phyloP scores from a whole-genome alignment of 805 yeast genomes.

The Starmerella davenportii region DNA sequence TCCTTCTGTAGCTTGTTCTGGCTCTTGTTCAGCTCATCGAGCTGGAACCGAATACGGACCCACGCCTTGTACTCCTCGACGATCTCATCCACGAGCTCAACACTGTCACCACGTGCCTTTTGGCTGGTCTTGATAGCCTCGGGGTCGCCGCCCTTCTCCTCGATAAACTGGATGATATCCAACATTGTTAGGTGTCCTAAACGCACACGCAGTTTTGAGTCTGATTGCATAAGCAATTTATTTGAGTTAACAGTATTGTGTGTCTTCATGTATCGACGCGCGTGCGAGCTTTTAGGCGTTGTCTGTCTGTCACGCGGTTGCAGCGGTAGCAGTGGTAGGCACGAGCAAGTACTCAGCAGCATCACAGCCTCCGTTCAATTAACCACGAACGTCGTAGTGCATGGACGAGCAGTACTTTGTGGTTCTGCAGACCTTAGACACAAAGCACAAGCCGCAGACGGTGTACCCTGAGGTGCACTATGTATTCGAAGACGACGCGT shows the following conservation, averaged over 20 bases:
- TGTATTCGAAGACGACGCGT: constrained; percentile 24
- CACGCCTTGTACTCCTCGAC: constrained; percentile 79
- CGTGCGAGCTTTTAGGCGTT: no score
- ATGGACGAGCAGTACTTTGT: constrained; percentile 14
- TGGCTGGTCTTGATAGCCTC: constrained; percentile 75
- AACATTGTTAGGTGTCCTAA: constrained; percentile 63
- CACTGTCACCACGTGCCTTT: constrained; percentile 83
- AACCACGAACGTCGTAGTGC: no score
- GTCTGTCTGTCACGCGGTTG: no score
- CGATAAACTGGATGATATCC: constrained; percentile 80
- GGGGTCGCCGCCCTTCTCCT: constrained; percentile 94
- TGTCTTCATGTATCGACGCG: no score
- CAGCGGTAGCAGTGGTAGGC: no score
- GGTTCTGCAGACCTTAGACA: constrained; percentile 12
- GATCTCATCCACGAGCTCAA: constrained; percentile 90
- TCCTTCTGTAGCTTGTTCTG: constrained; percentile 82
- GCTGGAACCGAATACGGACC: constrained; percentile 75
- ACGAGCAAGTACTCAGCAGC: no score
- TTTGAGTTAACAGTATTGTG: no score
- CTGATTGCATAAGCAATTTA: no score
- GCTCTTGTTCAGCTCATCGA: constrained; percentile 78
- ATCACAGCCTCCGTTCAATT: no score
- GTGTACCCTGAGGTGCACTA: constrained; percentile 25
- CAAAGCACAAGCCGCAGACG: constrained; percentile 8
- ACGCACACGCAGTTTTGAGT: no score